Conservation (phyloP, 768 basidiomycete species). For the Rhizopogon salebrosus region DNA sequence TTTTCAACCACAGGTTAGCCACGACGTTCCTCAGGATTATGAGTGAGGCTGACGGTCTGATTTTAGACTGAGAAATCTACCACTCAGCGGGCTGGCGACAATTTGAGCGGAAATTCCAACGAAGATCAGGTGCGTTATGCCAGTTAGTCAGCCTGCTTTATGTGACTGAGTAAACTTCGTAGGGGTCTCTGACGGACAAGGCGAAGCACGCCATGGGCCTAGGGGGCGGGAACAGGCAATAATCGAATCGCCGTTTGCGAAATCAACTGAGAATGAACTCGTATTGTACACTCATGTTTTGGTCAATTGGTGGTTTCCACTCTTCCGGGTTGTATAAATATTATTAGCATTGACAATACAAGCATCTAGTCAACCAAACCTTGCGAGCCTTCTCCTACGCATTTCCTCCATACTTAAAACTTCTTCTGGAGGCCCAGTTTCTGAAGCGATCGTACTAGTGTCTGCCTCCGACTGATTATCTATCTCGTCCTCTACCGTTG, state of each 20-base stretch:
- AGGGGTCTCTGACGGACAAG: conserved; percentile 12
- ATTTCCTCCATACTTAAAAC: conserved; percentile 60
- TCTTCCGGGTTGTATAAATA: neutral
- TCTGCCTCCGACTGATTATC: conserved; percentile 33
- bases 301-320: neutral
- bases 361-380: conserved; percentile 39
- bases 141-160: too few relatives aligned
- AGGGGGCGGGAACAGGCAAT: conserved; percentile 3
- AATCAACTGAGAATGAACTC: neutral
- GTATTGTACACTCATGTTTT: neutral
- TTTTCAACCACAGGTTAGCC: conserved; percentile 41
- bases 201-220: conserved; percentile 9
- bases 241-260: neutral
- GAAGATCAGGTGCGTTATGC: conserved; percentile 31
- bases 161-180: neutral
- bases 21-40: too few relatives aligned
- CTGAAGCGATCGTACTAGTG: conserved; percentile 22
- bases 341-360: neutral
- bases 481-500: conserved; percentile 21
- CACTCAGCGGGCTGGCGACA: conserved; percentile 45
- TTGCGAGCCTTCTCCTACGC: conserved; percentile 54
- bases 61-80: conserved; percentile 47
- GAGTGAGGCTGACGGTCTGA: neutral
- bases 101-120: conserved; percentile 43
- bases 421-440: conserved; percentile 23